phyloP scores from a whole-genome alignment of 2,329 filamentous ascomycete genomes.

The Calonectria honghensis region DNA sequence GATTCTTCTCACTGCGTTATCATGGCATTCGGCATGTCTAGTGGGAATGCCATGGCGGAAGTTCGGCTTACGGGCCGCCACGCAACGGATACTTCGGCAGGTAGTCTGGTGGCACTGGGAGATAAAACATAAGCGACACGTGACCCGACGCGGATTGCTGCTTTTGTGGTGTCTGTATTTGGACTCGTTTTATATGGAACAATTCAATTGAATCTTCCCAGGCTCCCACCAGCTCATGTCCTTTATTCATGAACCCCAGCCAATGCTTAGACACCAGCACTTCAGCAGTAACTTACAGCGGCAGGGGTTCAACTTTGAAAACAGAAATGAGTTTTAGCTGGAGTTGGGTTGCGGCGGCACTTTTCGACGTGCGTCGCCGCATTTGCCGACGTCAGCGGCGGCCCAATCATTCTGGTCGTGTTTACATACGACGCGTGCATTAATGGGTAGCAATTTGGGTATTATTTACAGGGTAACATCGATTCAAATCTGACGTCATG shows the following conservation, averaged over 20 bases:
- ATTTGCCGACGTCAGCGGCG: conserved; percentile 12
- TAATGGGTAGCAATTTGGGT: neutral
- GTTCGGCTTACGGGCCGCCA: conserved; percentile 11
- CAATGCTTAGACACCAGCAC: too few species aligned
- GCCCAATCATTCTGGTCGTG: neutral
- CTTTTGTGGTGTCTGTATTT: neutral
- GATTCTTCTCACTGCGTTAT: neutral
- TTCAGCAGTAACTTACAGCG: neutral
- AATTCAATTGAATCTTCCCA: too few species aligned
- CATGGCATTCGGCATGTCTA: conserved; percentile 14
- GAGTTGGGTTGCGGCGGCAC: neutral
- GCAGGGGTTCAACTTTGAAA: neutral
- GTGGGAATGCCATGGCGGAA: conserved; percentile 21
- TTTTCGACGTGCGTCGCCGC: conserved; percentile 4
- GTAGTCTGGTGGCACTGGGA: neutral
- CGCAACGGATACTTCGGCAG: neutral
- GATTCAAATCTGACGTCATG: neutral
- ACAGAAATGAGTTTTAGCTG: neutral
- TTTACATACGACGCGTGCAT: conserved; percentile 15
- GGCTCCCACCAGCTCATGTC: too few species aligned
- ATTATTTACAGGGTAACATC: neutral
- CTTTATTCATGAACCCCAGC: too few species aligned
- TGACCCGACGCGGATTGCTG: neutral
- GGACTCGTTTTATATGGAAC: neutral
- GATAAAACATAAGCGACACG: neutral